phyloP scores from a whole-genome alignment of 73 alveolate species.

The Paramecium tetraurelia region DNA sequence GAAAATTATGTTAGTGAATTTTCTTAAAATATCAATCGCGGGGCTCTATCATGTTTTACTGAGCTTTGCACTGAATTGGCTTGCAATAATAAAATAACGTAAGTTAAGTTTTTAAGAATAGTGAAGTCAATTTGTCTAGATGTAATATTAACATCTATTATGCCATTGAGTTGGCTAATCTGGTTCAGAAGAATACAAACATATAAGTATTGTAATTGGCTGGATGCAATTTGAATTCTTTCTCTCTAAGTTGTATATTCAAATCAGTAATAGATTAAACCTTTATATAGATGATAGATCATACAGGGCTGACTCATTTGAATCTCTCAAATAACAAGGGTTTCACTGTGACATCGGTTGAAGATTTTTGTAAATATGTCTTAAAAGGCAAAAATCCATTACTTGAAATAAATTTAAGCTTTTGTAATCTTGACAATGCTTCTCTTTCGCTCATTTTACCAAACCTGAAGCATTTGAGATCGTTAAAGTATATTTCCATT shows the following conservation, averaged over 20 bases:
- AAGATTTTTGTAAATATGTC: slow-evolving; percentile 38
- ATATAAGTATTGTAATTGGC: not conserved
- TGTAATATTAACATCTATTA: slow-evolving; percentile 18
- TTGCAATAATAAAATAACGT: slow-evolving; percentile 5
- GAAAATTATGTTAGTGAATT: not conserved
- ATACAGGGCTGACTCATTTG: not conserved
- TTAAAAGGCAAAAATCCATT: slow-evolving; percentile 7
- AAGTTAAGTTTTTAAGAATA: not conserved
- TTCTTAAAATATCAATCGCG: not conserved
- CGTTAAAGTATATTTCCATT: not conserved
- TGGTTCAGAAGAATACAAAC: not conserved
- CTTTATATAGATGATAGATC: slow-evolving; percentile 20
- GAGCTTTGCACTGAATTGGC: slow-evolving; percentile 12
- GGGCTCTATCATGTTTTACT: slow-evolving; percentile 29
- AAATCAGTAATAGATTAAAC: not conserved
- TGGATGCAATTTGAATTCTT: slow-evolving; percentile 25
- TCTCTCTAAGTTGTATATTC: slow-evolving; percentile 10
- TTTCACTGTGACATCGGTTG: not conserved
- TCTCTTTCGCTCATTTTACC: not conserved
- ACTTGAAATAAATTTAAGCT: not conserved
- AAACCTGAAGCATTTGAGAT: not conserved
- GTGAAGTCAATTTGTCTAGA: slow-evolving; percentile 1
- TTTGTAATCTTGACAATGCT: not conserved
- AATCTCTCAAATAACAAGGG: not conserved
- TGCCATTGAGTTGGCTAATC: slow-evolving; percentile 37